Conservation (phyloP, 345 rosid genomes). For the Balakata baccata region DNA sequence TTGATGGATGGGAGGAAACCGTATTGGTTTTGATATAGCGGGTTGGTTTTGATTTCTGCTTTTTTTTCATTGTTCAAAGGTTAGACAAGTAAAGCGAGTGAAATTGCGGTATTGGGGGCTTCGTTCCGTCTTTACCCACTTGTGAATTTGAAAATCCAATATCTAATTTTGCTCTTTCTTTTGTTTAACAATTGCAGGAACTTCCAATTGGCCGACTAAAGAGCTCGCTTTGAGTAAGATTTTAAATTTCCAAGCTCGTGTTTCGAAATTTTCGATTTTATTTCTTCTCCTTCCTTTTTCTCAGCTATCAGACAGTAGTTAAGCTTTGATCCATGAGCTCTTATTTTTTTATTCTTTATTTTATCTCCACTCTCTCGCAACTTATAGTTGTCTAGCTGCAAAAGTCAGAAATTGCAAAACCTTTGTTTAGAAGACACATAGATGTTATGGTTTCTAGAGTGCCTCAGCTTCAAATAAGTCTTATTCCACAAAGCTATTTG, state of each 20-base stretch:
- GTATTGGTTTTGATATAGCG: not conserved
- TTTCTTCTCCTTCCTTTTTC: not conserved
- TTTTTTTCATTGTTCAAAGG: not conserved
- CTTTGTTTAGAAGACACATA: not conserved
- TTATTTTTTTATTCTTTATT: not conserved
- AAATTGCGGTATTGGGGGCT: not conserved
- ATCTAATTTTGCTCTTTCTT: not conserved
- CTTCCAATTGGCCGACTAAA: not conserved
- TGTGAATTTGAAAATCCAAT: slow-evolving; percentile 4
- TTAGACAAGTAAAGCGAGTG: not conserved
- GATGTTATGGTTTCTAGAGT: not conserved
- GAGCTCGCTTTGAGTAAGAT: slow-evolving; percentile 14
- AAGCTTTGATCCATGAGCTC: not conserved
- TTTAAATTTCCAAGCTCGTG: not conserved
- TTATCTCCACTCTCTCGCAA: not conserved
- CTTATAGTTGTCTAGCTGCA: not conserved
- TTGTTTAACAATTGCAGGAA: not conserved
- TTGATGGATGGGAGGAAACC: not conserved
- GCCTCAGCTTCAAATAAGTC: not conserved
- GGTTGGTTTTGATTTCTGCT: not conserved
- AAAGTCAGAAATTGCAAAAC: not conserved
- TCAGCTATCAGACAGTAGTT: not conserved
- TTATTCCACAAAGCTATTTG: not conserved
- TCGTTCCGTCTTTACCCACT: not conserved
- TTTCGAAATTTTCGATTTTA: not conserved